Base-by-base conservation (phyloP, 2,329 filamentous ascomycete genomes). In the Scedosporium dehoogii region DNA sequence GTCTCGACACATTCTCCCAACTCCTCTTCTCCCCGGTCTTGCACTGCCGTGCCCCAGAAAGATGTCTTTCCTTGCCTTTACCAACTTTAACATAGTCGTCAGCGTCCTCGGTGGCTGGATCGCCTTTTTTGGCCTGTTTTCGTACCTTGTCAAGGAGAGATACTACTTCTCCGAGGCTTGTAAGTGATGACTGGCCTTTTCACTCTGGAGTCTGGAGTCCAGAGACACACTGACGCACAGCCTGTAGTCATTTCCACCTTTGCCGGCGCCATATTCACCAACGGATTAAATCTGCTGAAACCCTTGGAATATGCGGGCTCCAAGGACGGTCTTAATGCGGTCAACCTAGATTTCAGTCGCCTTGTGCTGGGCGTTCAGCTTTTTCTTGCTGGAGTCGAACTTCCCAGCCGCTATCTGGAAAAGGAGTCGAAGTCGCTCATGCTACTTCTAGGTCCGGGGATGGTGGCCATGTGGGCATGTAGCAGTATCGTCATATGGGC, bases 131-230 rank as follows among this genome's bases (percentile, higher is more conserved):
- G 92, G 91, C 3, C 77, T 97, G 53, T 91, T 97, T 0, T 96
- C 91, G 0, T 96, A 92, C 71, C 81, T 96, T 18, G 81, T 90
- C 70, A 96, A 97, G 71, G 92, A 96, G 76, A 88, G 86, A 63
- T 93, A 90, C 71, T 96, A 96, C 72, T 81, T 97, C 1, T 96
- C 91, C 1, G 92, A 97, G 81, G 90, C 92, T 61, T 78, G 91
- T 93, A 78, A 72, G 89, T 33, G 29, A 33, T 33, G 29, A 9
- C 29, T 84, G 25, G 42, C 21, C 21, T 38, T 57, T 16, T 41
- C 4, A 33, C 42, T n/a, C n/a, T n/a, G n/a, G n/a, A n/a, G n/a
- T n/a, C n/a, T n/a, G n/a, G n/a, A n/a, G n/a, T n/a, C 38, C 23
- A 16, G 14, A 29, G 16, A 21, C 41, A 3, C 12, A 23, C 23